Base-by-base conservation (phyloP, 306 rosid species). In the Lagenaria siceraria region DNA sequence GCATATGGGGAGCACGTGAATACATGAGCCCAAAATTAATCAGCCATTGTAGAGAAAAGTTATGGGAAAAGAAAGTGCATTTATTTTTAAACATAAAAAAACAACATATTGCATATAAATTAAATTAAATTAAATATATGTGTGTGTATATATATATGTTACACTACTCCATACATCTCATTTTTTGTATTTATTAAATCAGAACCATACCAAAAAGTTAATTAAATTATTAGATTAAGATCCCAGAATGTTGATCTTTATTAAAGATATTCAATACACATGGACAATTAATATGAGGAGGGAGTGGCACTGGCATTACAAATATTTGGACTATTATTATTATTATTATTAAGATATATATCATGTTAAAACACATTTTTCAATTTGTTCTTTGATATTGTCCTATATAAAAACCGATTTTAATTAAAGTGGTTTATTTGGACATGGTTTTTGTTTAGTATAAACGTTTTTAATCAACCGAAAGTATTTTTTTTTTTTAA, bases 1-100 rank as follows among this genome's bases (percentile, higher is more conserved):
- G 21, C 58, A 71, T 71, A 48, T 71, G 76, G 58, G 76, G 48
- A 71, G 58, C 76, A 71, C 76, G 59, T 71, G 76, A 71, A 24
- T 46, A 25, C 40, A 46, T 3, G 40, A 43, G 2, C 46, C 22
- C 40, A 22, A 65, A 6, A 71, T 43, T 27, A 22, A 71, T 38
- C 74, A 8, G 18, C 74, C 74, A 22, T 8, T 8, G 53, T 68
- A 10, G 19, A 21, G n/a, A n/a, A 27, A 40, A 21, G 46, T 68
- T 68, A 68, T 68, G 74, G 74, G 74, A 19, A 70, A 70, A 43
- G 19, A 68, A 70, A 70, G 6, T 13, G 21, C 21, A 19, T 43
- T 69, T 11, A 1, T 42, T 42, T 66, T 35, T 33, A 6, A 70
- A 42, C 54, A 63, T 63, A 33, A 29, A 63, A 7, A 29, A 31